phyloP scores from a whole-genome alignment of 78 protist species.

The Dictyostelium discoideum region DNA sequence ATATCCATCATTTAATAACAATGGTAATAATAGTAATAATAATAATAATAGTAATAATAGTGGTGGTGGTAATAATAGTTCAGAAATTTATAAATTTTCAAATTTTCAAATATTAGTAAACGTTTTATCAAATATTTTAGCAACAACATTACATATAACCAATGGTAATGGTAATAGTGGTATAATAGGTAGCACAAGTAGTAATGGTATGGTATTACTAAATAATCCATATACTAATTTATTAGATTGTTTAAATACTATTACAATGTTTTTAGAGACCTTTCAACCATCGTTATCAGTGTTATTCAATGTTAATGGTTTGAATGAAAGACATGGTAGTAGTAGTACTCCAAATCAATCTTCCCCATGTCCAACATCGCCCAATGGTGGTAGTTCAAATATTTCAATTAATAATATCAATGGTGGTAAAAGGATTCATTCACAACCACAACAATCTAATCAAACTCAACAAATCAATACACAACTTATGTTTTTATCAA shows the following conservation, averaged over 20 bases:
- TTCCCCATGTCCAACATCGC: not conserved
- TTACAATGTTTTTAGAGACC: conserved; percentile 4
- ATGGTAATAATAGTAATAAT: not conserved
- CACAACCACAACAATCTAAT: conserved; percentile 26
- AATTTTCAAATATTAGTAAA: conserved; percentile 14
- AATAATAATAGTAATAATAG: not conserved
- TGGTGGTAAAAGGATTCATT: not conserved
- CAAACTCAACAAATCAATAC: not conserved
- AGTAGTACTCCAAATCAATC: not conserved
- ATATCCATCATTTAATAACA: not conserved
- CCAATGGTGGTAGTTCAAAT: not conserved
- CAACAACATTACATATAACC: not conserved
- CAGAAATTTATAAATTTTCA: conserved; percentile 7
- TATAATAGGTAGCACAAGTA: not conserved
- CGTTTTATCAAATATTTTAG: conserved; percentile 15
- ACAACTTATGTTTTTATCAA: conserved; percentile 12
- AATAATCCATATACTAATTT: conserved; percentile 17
- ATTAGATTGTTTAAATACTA: conserved; percentile 25
- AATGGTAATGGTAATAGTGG: not conserved
- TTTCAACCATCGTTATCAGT: conserved; percentile 26
- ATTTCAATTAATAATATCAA: not conserved
- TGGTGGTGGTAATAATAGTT: not conserved
- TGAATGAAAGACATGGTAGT: not conserved
- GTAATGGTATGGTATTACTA: not conserved
- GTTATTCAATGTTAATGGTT: not conserved